These are phyloP conservation scores for Exophiala dermatitidis DNA, from an alignment of 2,329 filamentous ascomycete species.

Conservation along the genomic window DNA sequence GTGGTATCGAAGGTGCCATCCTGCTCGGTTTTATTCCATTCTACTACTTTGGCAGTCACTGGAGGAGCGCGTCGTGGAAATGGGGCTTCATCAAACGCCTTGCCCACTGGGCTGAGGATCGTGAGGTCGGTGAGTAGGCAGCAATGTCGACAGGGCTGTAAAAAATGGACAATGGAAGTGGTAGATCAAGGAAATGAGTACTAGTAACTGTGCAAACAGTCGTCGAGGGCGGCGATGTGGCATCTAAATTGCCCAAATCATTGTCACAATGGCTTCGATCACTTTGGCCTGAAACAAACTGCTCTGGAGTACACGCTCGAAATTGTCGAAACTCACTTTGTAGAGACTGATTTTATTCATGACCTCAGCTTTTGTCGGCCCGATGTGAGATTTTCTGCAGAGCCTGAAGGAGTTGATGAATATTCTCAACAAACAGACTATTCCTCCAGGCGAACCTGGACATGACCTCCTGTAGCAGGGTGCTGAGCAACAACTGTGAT, in stretches of 20 bases:
- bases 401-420: background rate
- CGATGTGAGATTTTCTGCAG: background rate
- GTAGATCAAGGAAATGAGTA: too few relatives aligned
- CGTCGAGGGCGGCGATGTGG: too few relatives aligned
- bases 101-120: slow-evolving; percentile 1
- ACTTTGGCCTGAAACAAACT: too few relatives aligned
- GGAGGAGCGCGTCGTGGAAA: background rate
- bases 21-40: background rate
- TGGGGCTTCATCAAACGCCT: slow-evolving; percentile 3
- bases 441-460: slow-evolving; percentile 1
- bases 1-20: background rate
- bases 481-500: background rate
- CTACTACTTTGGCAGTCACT: background rate
- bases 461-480: background rate
- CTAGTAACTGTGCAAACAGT: too few relatives aligned
- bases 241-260: too few relatives aligned
- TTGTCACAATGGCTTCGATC: too few relatives aligned
- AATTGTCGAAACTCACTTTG: too few relatives aligned
- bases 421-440: slow-evolving; percentile 1
- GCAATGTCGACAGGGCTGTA: background rate
- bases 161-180: too few relatives aligned
- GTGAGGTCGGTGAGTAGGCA: slow-evolving; percentile 2
- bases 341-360: too few relatives aligned
- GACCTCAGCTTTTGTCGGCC: too few relatives aligned
- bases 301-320: too few relatives aligned